phyloP scores from a whole-genome alignment of 225 moss, liverwort and hornwort species.

The Polytrichum formosum region DNA sequence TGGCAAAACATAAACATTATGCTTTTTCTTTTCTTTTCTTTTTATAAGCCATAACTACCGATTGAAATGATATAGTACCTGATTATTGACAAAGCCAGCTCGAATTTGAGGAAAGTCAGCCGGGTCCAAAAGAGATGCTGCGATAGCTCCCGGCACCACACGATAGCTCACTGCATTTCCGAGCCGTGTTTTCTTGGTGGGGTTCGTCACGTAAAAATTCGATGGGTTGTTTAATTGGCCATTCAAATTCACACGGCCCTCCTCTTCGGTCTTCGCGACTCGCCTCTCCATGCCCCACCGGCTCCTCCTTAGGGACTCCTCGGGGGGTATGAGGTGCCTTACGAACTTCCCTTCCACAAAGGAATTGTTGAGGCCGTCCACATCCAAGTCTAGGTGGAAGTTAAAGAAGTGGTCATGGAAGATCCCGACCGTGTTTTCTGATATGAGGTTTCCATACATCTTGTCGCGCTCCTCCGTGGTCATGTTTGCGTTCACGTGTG shows the following conservation, averaged over 20 bases:
- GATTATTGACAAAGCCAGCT: constrained; percentile 58
- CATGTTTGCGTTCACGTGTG: constrained; percentile 1
- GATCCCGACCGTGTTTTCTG: constrained; percentile 59
- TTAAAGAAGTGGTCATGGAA: constrained; percentile 63
- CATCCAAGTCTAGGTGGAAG: constrained; percentile 58
- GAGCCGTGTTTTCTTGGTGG: constrained; percentile 40
- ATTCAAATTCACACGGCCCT: constrained; percentile 49
- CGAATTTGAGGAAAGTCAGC: constrained; percentile 45
- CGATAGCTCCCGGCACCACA: constrained; percentile 41
- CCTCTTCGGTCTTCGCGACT: constrained; percentile 55
- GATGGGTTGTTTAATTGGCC: constrained; percentile 30
- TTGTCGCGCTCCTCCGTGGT: constrained; percentile 10
- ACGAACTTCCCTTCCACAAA: constrained; percentile 47
- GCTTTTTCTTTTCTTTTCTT: too few species aligned
- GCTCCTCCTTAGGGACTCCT: constrained; percentile 43
- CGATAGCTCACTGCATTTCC: constrained; percentile 60
- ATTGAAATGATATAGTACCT: constrained; percentile 17
- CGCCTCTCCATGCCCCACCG: constrained; percentile 50
- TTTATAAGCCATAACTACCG: too few species aligned
- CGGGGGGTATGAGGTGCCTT: constrained; percentile 13
- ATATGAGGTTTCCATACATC: constrained; percentile 46
- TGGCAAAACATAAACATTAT: too few species aligned
- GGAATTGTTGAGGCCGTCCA: constrained; percentile 51
- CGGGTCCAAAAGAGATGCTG: constrained; percentile 40
- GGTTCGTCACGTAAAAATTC: constrained; percentile 37